Conservation (phyloP, 2,329 filamentous ascomycete genomes). For the Colletotrichum navitas region DNA sequence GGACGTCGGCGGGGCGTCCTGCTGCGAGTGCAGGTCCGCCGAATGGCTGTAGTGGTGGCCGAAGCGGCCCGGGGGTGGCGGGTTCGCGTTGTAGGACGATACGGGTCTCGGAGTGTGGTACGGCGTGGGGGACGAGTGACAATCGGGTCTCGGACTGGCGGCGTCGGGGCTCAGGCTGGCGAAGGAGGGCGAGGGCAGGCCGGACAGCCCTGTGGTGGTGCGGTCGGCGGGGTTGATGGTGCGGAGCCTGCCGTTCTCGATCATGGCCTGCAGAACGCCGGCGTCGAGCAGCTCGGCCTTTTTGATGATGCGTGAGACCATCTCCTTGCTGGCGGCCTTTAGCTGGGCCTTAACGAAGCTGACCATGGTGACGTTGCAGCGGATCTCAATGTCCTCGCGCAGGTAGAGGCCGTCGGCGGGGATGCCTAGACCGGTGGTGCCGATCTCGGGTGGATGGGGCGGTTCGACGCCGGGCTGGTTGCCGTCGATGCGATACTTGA, state of each 20-base stretch:
- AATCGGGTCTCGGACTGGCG: conserved; percentile 44
- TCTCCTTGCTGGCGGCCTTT: conserved; percentile 75
- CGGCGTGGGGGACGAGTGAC: conserved; percentile 49
- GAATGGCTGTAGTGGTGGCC: conserved; percentile 41
- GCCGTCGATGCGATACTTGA: conserved; percentile 76
- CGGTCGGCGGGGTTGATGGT: conserved; percentile 69
- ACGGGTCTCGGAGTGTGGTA: conserved; percentile 58
- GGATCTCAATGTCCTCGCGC: conserved; percentile 78
- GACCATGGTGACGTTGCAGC: conserved; percentile 75
- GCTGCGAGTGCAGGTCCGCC: conserved; percentile 40
- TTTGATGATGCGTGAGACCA: conserved; percentile 77
- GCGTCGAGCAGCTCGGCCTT: conserved; percentile 78
- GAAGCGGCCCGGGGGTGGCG: conserved; percentile 43
- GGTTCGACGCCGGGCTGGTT: conserved; percentile 76
- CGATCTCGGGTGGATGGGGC: conserved; percentile 72
- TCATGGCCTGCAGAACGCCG: conserved; percentile 75
- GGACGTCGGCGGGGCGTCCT: conserved; percentile 43
- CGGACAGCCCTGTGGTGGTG: conserved; percentile 48
- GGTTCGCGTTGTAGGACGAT: conserved; percentile 47
- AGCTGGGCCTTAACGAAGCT: conserved; percentile 75
- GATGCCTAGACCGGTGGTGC: conserved; percentile 67
- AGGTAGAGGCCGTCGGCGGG: conserved; percentile 76
- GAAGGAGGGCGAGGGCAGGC: conserved; percentile 31
- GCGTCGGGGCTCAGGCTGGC: conserved; percentile 16
- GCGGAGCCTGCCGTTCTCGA: conserved; percentile 72